Conservation (phyloP, 1,284 basidiomycete species). For the Ceratobasidium sp. region DNA sequence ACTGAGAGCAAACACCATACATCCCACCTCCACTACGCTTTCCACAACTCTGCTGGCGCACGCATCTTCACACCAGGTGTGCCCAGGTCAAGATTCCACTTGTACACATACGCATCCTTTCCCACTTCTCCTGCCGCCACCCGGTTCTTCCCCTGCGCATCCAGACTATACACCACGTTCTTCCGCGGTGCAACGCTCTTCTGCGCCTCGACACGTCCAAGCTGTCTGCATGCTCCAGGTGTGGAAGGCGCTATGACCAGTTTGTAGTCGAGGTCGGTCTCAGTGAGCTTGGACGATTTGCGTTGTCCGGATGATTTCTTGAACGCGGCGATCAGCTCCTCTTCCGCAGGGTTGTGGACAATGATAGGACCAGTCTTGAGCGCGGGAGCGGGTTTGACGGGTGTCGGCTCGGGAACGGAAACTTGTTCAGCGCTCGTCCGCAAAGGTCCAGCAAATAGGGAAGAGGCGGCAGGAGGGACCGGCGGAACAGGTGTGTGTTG, state of each 20-base stretch:
- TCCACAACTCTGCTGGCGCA: not conserved
- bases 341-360: not conserved
- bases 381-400: not conserved
- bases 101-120: not conserved
- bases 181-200: not conserved
- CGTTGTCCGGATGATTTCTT: not conserved
- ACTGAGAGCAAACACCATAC: not conserved
- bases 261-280: not conserved
- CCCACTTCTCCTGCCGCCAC: not conserved
- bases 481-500: too few relatives aligned
- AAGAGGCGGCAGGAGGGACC: too few relatives aligned
- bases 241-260: not conserved
- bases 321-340: not conserved
- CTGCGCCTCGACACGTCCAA: not conserved
- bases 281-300: not conserved
- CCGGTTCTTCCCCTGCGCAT: conserved; percentile 4
- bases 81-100: conserved; percentile 5
- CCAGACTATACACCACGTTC: not conserved
- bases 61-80: conserved; percentile 1
- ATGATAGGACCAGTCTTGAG: not conserved
- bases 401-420: not conserved
- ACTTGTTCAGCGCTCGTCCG: not conserved
- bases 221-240: conserved; percentile 5
- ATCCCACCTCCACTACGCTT: not conserved
- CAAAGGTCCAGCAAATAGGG: not conserved